phyloP scores from a whole-genome alignment of 73 alveolate genomes.

The Paramecium sexaurelia region DNA sequence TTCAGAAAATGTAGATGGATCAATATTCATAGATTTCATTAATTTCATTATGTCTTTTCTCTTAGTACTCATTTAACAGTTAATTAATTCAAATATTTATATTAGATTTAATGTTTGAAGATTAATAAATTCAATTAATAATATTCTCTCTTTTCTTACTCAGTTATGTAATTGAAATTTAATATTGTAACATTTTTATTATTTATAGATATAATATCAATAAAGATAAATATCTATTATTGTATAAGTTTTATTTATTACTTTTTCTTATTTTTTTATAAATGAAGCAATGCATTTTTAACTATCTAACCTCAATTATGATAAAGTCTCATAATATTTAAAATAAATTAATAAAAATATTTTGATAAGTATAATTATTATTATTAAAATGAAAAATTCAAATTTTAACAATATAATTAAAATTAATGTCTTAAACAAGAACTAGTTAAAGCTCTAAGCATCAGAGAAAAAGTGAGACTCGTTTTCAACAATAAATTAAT shows the following conservation, averaged over 20 bases:
- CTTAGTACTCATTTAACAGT: constrained; percentile 19
- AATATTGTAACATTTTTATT: background rate
- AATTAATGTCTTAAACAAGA: background rate
- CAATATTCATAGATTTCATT: constrained; percentile 45
- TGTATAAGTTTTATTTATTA: too few species aligned
- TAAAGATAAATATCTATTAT: too few species aligned
- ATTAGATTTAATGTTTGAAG: background rate
- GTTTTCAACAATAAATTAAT: background rate
- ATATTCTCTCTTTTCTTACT: background rate
- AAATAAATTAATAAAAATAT: background rate
- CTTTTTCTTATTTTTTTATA: too few species aligned
- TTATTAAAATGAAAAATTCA: background rate
- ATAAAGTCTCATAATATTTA: background rate
- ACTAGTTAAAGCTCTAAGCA: background rate
- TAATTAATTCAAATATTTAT: background rate
- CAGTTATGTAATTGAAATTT: too few species aligned
- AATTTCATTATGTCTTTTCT: constrained; percentile 13
- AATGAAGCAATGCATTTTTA: too few species aligned
- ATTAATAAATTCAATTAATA: background rate
- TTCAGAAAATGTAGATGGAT: constrained; percentile 52
- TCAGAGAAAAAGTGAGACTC: background rate
- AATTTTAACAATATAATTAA: constrained; percentile 20
- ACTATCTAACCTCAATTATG: background rate
- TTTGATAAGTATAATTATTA: background rate
- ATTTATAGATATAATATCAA: background rate